These are phyloP conservation scores for Skeletonema tropicum DNA, from an alignment of 108 stramenopile species.

Conservation along the genomic window DNA sequence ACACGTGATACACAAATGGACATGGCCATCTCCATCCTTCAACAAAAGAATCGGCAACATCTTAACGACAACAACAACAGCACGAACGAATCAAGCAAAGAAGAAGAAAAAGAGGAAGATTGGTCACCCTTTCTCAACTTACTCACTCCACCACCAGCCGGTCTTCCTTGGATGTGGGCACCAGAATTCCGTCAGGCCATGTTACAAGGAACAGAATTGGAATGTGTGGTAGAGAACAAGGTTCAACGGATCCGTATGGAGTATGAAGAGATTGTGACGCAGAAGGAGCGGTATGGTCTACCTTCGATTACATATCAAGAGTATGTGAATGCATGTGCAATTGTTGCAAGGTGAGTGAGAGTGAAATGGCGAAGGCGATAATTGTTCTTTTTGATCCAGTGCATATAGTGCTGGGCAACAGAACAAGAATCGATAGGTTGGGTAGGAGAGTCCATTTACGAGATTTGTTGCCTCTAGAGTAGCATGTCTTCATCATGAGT, in stretches of 20 bases:
- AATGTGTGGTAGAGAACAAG: constrained; percentile 24
- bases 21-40: constrained; percentile 9
- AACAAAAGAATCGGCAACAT: background rate
- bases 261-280: constrained; percentile 6
- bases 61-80: background rate
- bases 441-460: background rate
- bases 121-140: constrained; percentile 28
- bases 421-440: background rate
- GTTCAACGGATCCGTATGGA: constrained; percentile 12
- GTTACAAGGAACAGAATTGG: constrained; percentile 23
- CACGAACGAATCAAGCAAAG: background rate
- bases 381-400: too few relatives aligned
- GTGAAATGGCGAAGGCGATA: background rate
- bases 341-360: constrained; percentile 12
- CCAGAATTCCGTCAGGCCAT: constrained; percentile 6
- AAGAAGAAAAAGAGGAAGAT: background rate
- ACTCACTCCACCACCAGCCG: constrained; percentile 19
- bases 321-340: constrained; percentile 23
- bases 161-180: constrained; percentile 25
- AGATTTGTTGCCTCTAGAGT: too few relatives aligned
- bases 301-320: constrained; percentile 22
- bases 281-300: background rate
- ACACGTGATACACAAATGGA: constrained; percentile 25
- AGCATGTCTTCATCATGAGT: too few relatives aligned
- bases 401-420: too few relatives aligned